Percentiles rank a stretch among this genome's conserved stretches.
Evolutionary conservation across 2,329 filamentous ascomycete species (phyloP).

Genomic region (Cladorrhinum sp.): DNA sequence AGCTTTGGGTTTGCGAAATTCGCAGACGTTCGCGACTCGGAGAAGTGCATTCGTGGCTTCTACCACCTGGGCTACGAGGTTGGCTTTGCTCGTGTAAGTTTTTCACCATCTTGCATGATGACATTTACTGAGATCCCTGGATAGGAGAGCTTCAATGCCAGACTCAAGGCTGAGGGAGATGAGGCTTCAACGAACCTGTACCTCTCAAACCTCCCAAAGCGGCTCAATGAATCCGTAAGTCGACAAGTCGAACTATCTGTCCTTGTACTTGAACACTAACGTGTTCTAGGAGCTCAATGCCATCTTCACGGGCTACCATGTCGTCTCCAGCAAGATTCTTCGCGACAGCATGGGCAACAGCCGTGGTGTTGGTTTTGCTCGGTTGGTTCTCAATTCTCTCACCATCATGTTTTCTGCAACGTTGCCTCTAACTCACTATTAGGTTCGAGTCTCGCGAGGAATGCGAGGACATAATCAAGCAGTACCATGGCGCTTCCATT

Average conservation of each 20-base stretch:
- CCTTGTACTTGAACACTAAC: conserved; percentile 16
- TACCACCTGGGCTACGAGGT: conserved; percentile 95
- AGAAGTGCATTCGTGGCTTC: conserved; percentile 94
- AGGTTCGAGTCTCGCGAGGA: conserved; percentile 88
- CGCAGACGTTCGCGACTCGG: conserved; percentile 79
- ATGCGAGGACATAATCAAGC: conserved; percentile 83
- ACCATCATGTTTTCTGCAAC: background rate
- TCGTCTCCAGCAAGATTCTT: conserved; percentile 92
- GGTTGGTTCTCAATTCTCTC: conserved; percentile 56
- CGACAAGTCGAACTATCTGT: background rate
- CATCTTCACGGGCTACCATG: conserved; percentile 76
- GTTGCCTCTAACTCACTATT: conserved; percentile 24
- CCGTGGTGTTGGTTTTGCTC: conserved; percentile 94
- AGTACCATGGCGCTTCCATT: conserved; percentile 76
- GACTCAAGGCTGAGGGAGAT: conserved; percentile 93
- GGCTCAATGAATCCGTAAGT: conserved; percentile 83
- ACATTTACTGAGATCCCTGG: background rate
- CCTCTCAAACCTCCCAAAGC: conserved; percentile 92
- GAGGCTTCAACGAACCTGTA: conserved; percentile 91
- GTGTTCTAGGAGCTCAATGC: conserved; percentile 64
- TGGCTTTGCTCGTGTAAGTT: conserved; percentile 82
- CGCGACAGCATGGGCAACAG: conserved; percentile 89
- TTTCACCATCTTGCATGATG: background rate
- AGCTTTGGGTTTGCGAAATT: conserved; percentile 99
- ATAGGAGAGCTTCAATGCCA: conserved; percentile 95